A percentile compares a stretch with the other conserved stretches of the same genome.
These are phyloP conservation scores for Nicotiana noctiflora DNA, from an alignment of 257 asterid genomes.

Conservation along the genomic window DNA sequence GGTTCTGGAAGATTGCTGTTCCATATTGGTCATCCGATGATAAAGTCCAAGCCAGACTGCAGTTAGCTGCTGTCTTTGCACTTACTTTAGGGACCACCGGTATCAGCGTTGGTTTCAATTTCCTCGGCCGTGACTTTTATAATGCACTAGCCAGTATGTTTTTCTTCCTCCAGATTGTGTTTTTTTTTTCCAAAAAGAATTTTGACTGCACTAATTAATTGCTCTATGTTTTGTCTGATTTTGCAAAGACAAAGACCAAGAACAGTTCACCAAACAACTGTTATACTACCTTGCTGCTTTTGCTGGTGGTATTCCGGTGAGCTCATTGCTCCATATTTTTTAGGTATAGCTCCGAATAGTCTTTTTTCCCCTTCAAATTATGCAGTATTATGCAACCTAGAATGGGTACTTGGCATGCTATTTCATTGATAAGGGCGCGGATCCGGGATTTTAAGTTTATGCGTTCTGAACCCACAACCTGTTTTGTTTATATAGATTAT, in stretches of 20 bases:
- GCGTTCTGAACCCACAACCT: too few relatives aligned
- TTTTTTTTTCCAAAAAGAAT: background rate
- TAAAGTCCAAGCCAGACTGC: constrained; percentile 57
- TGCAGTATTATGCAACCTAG: background rate
- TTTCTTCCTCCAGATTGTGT: background rate
- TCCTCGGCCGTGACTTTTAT: constrained; percentile 87
- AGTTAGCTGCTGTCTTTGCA: constrained; percentile 76
- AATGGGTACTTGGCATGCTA: background rate
- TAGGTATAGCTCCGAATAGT: constrained; percentile 40
- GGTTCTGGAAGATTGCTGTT: constrained; percentile 86
- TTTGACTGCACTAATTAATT: background rate
- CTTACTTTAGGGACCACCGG: constrained; percentile 93
- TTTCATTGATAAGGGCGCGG: background rate
- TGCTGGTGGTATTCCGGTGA: constrained; percentile 97
- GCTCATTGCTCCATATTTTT: constrained; percentile 60
- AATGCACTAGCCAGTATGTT: constrained; percentile 86
- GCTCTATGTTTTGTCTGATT: constrained; percentile 8
- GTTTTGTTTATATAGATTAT: too few relatives aligned
- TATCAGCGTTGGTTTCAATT: constrained; percentile 81
- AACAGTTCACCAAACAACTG: constrained; percentile 72
- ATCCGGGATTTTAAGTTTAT: too few relatives aligned
- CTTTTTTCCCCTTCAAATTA: constrained; percentile 7
- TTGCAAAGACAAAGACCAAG: constrained; percentile 74
- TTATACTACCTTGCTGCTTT: constrained; percentile 65
- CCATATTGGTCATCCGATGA: constrained; percentile 92